Base-by-base conservation (phyloP, 495 filamentous ascomycete species). In the Penicillium soppii region DNA sequence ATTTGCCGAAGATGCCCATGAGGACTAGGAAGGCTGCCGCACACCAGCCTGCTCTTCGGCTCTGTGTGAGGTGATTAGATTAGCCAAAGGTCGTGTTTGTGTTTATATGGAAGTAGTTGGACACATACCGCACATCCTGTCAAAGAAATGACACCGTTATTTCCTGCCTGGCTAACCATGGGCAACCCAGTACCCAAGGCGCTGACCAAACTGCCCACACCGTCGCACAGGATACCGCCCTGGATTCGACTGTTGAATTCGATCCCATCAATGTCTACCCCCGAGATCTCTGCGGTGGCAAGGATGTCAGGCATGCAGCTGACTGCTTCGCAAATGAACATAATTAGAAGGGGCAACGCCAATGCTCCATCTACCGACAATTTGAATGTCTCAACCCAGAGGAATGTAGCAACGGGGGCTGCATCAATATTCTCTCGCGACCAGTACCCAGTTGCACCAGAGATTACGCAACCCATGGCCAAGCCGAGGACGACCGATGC, bases 231-330 rank as follows among this genome's bases (percentile, higher is more conserved):
- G 26, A 94, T 81, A 37, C 90, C 90, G 17, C 90, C 90, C 63
- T 92, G 90, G 61, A 95, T 91, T 19, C 89, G 81, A 40, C 83
- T 88, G 64, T 94, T 88, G 68, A 90, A 94, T 32, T 86, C 66
- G 36, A 74, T 65, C 46, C 90, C 89, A 21, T 88, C 82, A 45
- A 92, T 86, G 52, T 90, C 86, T 33, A 92, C 78, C n/a, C 85
- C 82, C 0, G 87, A 90, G 10, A 94, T 73, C 48, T 75, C 68
- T 3, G 89, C 88, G 50, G 92, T 91, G 8, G 87, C 84, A 64
- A 92, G 86, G 71, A 89, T 90, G 33, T 88, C 86, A n/a, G 88
- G 81, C 58, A 92, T 86, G 57, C 92, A 85, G 61, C 88, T 92
- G 13, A 95, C 86, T 12, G 90, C 88, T 41, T 77, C 75, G 27